Base-by-base conservation (phyloP, 164 flowering plant species). In the Paratinospora sagittata region DNA sequence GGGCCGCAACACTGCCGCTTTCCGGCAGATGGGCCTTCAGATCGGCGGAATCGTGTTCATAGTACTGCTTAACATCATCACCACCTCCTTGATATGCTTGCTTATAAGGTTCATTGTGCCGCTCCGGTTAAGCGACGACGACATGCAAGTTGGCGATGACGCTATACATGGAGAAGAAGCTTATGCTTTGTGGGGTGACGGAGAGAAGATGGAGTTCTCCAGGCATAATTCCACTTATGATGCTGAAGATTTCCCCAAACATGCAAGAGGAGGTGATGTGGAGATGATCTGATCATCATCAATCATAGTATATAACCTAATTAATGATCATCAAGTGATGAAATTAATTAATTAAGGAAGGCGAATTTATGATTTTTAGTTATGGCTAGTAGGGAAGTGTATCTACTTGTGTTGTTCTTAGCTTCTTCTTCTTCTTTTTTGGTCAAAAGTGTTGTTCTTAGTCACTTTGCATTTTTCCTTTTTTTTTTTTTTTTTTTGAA, bases 141-240 rank as follows among this genome's bases (percentile, higher is more conserved):
- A 76, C 17, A 24, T 84, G 70, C 47, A 65, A 13, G 69, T 67
- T 1, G 84, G 84, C 0, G 86, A 83, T 16, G 81, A 81, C 17
- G 84, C 81, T 0, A 63, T 81, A 14, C 86, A 83, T 41, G 84
- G 86, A 5, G 86, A 81, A 55, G 84, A 79, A 41, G 84, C 81
- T 12, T 86, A 86, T 70, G 89, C 87, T n/a, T 43, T 84, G 71
- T 83, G 85, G 84, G 85, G 86, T 13, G 86, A 86, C 52, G 86
- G 86, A n/a, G 87, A 86, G 78, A 84, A 78, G 81, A 77, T 70
- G 27, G 89, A 82, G 73, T 68, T n/a, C 27, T 77, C 81, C 21
- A 77, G 75, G 79, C 72, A 78, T 41, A 79, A 70, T 23, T 78
- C 82, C 0, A 24, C n/a, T 55, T 68, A 52, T 55, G 71, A 68